Evolutionary conservation across 2,329 filamentous ascomycete genomes (phyloP), one percentile per base, ranked within the genome.

Genomic region (Emergomyces africanus): DNA sequence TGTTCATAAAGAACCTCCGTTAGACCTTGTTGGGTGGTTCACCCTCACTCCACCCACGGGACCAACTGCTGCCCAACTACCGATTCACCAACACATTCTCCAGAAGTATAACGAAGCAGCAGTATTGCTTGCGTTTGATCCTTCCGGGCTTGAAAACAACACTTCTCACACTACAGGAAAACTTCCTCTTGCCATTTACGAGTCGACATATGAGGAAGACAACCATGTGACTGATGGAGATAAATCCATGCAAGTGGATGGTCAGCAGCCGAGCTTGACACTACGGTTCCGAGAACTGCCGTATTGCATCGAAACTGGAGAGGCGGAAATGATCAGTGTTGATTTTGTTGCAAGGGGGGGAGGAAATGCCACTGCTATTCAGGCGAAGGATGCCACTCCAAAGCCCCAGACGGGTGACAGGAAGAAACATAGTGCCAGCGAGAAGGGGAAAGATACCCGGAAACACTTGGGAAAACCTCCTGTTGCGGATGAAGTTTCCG

Each of bases 311-410:
- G 94, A 97, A 75, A 96, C 91, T 0, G 90, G 89, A 10, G 91
- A 97, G 72, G 91, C 91, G 1, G 94, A 99, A 73, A 96, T 96
- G 90, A 97, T 99, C 64, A 88, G 89, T 65, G 89, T 99, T 68
- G 90, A 96, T 72, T 95, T 91, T 64, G 87, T 99, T 23, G 91
- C 92, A 0, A 85, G 86, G 57, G 89, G 88, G 44, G 88, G 88
- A 53, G 89, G 88, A 54, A 92, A 89, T 67, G 91, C 90, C 28
- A 85, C 87, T 12, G 83, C 83, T 37, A 76, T 83, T 28, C 71
- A 74, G 20, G 60, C 66, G 1, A 39, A 37, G 2, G 33, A 39
- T 39, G 61, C 66, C 39, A 58, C 63, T 66, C 67, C 62, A 66
- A 68, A 51, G 55, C 63, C 57, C 55, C 64, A 44, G 50, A 67